A percentile compares a stretch with the other conserved stretches of the same genome.
phyloP scores from a whole-genome alignment of 2,329 filamentous ascomycete genomes.

The Chaetomium sp. region DNA sequence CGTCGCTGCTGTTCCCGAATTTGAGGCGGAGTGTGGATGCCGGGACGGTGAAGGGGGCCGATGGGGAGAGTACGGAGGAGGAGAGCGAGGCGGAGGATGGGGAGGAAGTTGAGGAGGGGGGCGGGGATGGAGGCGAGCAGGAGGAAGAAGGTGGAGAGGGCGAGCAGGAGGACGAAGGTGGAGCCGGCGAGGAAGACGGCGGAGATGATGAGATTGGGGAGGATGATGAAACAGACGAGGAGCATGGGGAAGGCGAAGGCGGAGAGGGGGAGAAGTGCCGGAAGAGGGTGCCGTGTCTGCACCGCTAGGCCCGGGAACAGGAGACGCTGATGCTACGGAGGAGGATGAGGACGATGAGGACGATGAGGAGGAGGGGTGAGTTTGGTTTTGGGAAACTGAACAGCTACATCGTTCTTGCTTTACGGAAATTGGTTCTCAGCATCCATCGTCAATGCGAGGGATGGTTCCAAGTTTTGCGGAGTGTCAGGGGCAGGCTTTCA shows the following conservation, averaged over 20 bases:
- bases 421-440: neutral
- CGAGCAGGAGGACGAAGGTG: conserved; percentile 18
- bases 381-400: neutral
- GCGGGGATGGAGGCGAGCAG: conserved; percentile 30
- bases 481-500: neutral
- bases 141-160: neutral
- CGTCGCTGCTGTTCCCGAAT: conserved; percentile 56
- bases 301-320: neutral
- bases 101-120: conserved; percentile 15
- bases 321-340: conserved; percentile 1
- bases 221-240: conserved; percentile 28
- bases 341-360: conserved; percentile 3
- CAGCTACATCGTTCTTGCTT: neutral
- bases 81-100: conserved; percentile 31
- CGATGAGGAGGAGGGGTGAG: neutral
- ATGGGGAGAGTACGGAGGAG: conserved; percentile 27
- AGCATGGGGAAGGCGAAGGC: conserved; percentile 17
- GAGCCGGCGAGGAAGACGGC: conserved; percentile 33
- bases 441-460: neutral
- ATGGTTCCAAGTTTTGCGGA: neutral
- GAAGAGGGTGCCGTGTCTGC: neutral
- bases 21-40: conserved; percentile 45
- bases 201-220: conserved; percentile 26
- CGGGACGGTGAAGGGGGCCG: conserved; percentile 33
- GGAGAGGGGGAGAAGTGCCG: neutral